phyloP scores from a whole-genome alignment of 1,284 basidiomycete genomes.

The Phellopilus nigrolimitatus region DNA sequence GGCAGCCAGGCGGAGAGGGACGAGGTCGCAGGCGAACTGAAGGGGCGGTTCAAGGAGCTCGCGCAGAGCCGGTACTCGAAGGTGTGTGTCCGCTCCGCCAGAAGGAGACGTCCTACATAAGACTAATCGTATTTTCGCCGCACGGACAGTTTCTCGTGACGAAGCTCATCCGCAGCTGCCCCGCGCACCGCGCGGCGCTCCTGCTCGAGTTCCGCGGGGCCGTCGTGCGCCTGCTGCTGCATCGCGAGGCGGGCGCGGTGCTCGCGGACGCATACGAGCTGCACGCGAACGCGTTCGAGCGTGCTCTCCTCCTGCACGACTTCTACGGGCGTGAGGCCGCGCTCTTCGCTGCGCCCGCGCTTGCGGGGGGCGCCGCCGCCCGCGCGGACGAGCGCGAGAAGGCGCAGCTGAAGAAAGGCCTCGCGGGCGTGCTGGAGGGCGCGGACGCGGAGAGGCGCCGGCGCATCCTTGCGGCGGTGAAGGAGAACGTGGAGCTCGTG shows the following conservation, averaged over 20 bases:
- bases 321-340: slow-evolving; percentile 86
- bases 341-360: slow-evolving; percentile 51
- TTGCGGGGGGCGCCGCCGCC: slow-evolving; percentile 37
- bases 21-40: slow-evolving; percentile 76
- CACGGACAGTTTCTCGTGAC: slow-evolving; percentile 81
- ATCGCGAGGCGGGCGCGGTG: slow-evolving; percentile 77
- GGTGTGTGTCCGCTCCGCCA: too few relatives aligned
- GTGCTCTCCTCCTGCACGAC: slow-evolving; percentile 71
- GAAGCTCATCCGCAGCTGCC: slow-evolving; percentile 78
- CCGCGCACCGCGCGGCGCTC: slow-evolving; percentile 65
- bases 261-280: slow-evolving; percentile 86
- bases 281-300: slow-evolving; percentile 78
- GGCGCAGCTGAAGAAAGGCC: slow-evolving; percentile 55
- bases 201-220: slow-evolving; percentile 72
- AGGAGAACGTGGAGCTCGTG: slow-evolving; percentile 74
- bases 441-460: slow-evolving; percentile 58
- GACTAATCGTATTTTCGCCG: too few relatives aligned
- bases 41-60: slow-evolving; percentile 72
- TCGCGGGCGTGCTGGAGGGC: slow-evolving; percentile 62
- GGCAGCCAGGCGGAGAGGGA: slow-evolving; percentile 75
- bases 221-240: slow-evolving; percentile 70
- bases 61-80: slow-evolving; percentile 88
- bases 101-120: too few relatives aligned
- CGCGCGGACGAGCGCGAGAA: slow-evolving; percentile 58
- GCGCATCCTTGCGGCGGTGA: slow-evolving; percentile 62